phyloP scores from a whole-genome alignment of 495 filamentous ascomycete genomes.

The Xylaria curta region DNA sequence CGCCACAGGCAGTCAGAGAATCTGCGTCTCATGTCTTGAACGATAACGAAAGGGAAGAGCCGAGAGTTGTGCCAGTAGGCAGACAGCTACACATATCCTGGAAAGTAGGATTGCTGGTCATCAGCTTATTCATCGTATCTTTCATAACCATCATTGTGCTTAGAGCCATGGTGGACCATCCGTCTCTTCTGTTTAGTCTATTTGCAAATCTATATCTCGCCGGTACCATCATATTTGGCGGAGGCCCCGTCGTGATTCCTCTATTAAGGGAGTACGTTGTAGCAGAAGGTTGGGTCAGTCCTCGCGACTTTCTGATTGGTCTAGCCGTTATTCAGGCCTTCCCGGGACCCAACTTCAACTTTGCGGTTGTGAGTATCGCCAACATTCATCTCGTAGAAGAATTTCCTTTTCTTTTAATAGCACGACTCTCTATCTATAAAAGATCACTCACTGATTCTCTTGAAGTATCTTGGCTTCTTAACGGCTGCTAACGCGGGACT shows the following conservation, averaged over 20 bases:
- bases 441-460: neutral
- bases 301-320: slow-evolving; percentile 82
- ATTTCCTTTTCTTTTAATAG: too few relatives aligned
- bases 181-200: slow-evolving; percentile 62
- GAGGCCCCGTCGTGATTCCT: slow-evolving; percentile 85
- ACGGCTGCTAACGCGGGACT: slow-evolving; percentile 50
- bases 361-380: slow-evolving; percentile 69
- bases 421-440: too few relatives aligned
- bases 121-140: slow-evolving; percentile 60
- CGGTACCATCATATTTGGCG: slow-evolving; percentile 89
- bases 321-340: slow-evolving; percentile 85
- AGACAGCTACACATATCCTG: slow-evolving; percentile 50
- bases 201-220: slow-evolving; percentile 86
- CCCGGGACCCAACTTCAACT: slow-evolving; percentile 89
- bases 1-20: neutral
- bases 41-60: slow-evolving; percentile 37
- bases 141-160: slow-evolving; percentile 69
- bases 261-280: slow-evolving; percentile 81
- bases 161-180: slow-evolving; percentile 52
- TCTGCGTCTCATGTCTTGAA: slow-evolving; percentile 2
- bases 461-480: slow-evolving; percentile 63
- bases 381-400: too few relatives aligned
- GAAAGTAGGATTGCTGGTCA: slow-evolving; percentile 55
- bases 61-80: slow-evolving; percentile 49
- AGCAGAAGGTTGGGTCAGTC: slow-evolving; percentile 76